These are phyloP conservation scores for Penicillium roqueforti DNA, from an alignment of 495 filamentous ascomycete genomes.

Conservation along the genomic window DNA sequence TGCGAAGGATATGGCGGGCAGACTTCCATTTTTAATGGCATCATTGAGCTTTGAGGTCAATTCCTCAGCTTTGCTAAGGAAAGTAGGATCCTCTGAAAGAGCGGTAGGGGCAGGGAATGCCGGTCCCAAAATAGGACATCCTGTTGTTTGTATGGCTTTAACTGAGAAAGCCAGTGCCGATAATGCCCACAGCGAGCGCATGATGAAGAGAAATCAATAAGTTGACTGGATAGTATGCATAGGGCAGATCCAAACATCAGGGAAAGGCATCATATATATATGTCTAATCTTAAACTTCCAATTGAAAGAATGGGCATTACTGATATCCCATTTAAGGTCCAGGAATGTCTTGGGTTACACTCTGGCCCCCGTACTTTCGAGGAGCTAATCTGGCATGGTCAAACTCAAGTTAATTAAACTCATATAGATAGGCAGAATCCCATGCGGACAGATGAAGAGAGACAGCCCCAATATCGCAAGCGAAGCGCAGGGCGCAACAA, in stretches of 20 bases:
- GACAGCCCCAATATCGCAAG: background rate
- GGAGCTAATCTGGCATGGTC: too few species aligned
- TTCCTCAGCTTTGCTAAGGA: slow-evolving; percentile 23
- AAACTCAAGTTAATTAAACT: background rate
- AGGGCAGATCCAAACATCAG: background rate
- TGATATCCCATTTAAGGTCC: background rate
- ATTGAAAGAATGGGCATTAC: background rate
- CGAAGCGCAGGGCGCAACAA: background rate
- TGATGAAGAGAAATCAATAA: background rate
- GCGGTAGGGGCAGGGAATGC: slow-evolving; percentile 44
- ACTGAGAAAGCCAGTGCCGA: background rate
- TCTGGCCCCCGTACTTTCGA: too few species aligned
- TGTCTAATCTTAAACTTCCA: background rate
- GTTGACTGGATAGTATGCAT: background rate
- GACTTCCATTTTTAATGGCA: slow-evolving; percentile 18
- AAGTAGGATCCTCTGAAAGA: slow-evolving; percentile 7
- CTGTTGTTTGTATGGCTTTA: background rate
- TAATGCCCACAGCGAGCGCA: background rate
- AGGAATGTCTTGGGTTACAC: slow-evolving; percentile 2
- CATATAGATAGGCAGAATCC: background rate
- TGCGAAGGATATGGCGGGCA: slow-evolving; percentile 46
- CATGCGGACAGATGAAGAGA: too few species aligned
- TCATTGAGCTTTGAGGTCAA: slow-evolving; percentile 25
- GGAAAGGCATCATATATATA: background rate
- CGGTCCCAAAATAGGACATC: slow-evolving; percentile 46